Evolutionary conservation across 768 basidiomycete species (phyloP).

Genomic region (Russula lepida): DNA sequence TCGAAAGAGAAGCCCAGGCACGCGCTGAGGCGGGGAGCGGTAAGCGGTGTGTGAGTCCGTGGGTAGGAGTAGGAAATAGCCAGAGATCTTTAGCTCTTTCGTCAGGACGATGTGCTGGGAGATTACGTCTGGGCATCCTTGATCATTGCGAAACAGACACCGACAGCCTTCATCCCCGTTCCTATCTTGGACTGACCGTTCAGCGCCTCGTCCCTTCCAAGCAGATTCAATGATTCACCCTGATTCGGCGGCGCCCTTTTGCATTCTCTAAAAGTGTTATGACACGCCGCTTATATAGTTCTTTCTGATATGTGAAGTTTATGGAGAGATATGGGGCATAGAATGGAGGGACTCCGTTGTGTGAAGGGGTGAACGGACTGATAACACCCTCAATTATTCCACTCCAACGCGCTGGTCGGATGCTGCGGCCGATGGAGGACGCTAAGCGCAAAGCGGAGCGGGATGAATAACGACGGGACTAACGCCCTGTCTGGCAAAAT

Average conservation of each 20-base stretch:
- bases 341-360: not conserved
- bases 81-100: not conserved
- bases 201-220: not conserved
- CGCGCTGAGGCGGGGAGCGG: not conserved
- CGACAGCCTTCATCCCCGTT: not conserved
- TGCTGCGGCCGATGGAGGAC: conserved; percentile 1
- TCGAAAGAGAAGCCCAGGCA: conserved; percentile 9
- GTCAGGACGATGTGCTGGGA: not conserved
- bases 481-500: not conserved
- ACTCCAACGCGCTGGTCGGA: not conserved
- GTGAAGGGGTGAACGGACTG: not conserved
- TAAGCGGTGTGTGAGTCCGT: not conserved
- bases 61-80: not conserved
- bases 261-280: not conserved
- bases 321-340: not conserved
- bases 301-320: not conserved
- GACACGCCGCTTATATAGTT: not conserved
- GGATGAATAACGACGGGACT: not conserved
- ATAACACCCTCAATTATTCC: not conserved
- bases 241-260: not conserved
- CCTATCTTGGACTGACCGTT: not conserved
- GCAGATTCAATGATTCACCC: not conserved
- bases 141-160: not conserved
- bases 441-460: not conserved
- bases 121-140: conserved; percentile 1